Percentiles rank a stretch among this genome's conserved stretches.
These are phyloP conservation scores for Aspergillus sclerotiicarbonarius DNA, from an alignment of 495 filamentous ascomycete species.

Conservation along the genomic window DNA sequence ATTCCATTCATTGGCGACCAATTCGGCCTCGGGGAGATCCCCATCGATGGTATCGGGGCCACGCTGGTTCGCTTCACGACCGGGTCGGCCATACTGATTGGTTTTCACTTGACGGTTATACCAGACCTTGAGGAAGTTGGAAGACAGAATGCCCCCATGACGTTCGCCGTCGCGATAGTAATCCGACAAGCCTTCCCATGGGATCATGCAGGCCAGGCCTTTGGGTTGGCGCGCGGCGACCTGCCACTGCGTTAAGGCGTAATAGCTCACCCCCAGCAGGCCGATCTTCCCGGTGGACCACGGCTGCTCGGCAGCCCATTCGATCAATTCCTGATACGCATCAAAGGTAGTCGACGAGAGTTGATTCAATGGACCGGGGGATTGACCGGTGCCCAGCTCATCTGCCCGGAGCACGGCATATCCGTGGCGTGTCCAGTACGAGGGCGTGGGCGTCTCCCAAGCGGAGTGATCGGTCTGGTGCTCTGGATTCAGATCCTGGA, in stretches of 20 bases:
- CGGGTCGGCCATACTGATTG: slow-evolving; percentile 56
- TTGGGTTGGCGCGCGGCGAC: slow-evolving; percentile 55
- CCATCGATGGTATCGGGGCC: slow-evolving; percentile 57
- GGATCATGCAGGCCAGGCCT: slow-evolving; percentile 50
- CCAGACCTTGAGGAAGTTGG: slow-evolving; percentile 57
- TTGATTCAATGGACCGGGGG: slow-evolving; percentile 47
- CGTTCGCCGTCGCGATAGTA: slow-evolving; percentile 55
- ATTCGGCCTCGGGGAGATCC: slow-evolving; percentile 44
- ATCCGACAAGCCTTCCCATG: slow-evolving; percentile 61
- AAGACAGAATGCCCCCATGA: slow-evolving; percentile 60
- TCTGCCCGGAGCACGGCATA: slow-evolving; percentile 54
- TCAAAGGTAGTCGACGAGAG: slow-evolving; percentile 47
- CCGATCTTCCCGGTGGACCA: slow-evolving; percentile 59
- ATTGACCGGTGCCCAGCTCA: slow-evolving; percentile 51
- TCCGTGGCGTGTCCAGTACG: slow-evolving; percentile 50
- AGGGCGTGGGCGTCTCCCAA: slow-evolving; percentile 57
- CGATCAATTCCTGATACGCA: slow-evolving; percentile 51
- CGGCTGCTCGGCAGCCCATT: slow-evolving; percentile 51
- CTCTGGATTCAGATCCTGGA: slow-evolving; percentile 42
- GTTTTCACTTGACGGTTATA: slow-evolving; percentile 51
- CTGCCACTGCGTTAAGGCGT: slow-evolving; percentile 56
- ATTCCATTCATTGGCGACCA: slow-evolving; percentile 47
- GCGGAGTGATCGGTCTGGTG: slow-evolving; percentile 44
- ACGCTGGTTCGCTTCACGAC: slow-evolving; percentile 11
- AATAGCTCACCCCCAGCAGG: slow-evolving; percentile 56